Evolutionary conservation across 768 basidiomycete genomes (phyloP).

Genomic region (Naematelia aurantialba): DNA sequence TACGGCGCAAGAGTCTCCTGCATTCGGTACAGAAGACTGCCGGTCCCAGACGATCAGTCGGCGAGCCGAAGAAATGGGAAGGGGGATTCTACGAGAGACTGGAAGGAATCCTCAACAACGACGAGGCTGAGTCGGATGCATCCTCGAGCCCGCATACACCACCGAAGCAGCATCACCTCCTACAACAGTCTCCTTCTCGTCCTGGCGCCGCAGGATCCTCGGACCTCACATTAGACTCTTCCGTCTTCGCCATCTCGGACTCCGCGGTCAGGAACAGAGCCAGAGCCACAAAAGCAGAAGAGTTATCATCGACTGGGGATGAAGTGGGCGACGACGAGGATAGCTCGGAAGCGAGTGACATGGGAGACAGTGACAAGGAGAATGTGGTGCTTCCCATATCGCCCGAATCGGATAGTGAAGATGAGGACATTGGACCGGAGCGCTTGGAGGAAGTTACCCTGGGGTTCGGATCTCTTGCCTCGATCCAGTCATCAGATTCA

Average conservation of each 20-base stretch:
- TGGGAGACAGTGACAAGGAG: slow-evolving; percentile 35
- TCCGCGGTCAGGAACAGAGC: not conserved
- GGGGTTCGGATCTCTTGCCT: not conserved
- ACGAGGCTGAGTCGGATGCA: not conserved
- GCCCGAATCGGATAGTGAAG: not conserved
- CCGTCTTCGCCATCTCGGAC: slow-evolving; percentile 17
- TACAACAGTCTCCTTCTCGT: not conserved
- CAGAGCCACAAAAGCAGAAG: not conserved
- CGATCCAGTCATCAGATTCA: not conserved
- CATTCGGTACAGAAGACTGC: slow-evolving; percentile 8
- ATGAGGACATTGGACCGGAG: slow-evolving; percentile 2
- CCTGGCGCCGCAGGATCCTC: not conserved
- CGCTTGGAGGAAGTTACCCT: not conserved
- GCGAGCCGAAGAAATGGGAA: slow-evolving; percentile 10
- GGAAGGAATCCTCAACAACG: slow-evolving; percentile 4
- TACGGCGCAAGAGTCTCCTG: slow-evolving; percentile 31
- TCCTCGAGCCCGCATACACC: not conserved
- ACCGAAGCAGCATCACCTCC: not conserved
- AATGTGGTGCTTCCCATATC: slow-evolving; percentile 14
- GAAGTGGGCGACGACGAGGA: slow-evolving; percentile 2
- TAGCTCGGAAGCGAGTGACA: not conserved
- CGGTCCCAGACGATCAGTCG: not conserved
- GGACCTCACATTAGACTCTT: slow-evolving; percentile 31
- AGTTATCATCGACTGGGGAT: not conserved
- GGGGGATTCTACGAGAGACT: slow-evolving; percentile 17